phyloP scores from a whole-genome alignment of 2,329 filamentous ascomycete genomes.

The Dendryphion nanum region DNA sequence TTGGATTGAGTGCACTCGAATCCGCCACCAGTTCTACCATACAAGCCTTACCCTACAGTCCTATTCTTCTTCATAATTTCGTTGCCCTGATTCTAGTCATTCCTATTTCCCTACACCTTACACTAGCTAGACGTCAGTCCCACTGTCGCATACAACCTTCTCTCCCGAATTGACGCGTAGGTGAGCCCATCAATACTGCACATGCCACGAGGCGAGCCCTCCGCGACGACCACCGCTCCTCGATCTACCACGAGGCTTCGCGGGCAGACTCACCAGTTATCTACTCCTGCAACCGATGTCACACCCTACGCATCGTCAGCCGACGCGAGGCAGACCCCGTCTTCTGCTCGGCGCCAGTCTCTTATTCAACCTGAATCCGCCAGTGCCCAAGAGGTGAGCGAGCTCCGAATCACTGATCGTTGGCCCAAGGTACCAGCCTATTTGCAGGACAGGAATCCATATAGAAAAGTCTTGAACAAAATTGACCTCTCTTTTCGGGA shows the following conservation, averaged over 20 bases:
- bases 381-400: slow-evolving; percentile 3
- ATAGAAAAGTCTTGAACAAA: slow-evolving; percentile 27
- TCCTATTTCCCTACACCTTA: neutral
- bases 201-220: no score
- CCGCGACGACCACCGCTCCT: no score
- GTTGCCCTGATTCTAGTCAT: neutral
- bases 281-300: neutral
- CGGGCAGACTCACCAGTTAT: no score
- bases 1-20: neutral
- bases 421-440: slow-evolving; percentile 24
- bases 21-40: neutral
- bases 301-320: neutral
- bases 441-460: slow-evolving; percentile 31
- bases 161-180: no score
- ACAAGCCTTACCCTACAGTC: neutral
- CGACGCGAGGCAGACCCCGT: neutral
- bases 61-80: slow-evolving; percentile 5
- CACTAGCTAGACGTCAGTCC: neutral
- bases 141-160: no score
- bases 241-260: no score
- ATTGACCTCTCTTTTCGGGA: slow-evolving; percentile 21
- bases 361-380: slow-evolving; percentile 8
- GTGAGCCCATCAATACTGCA: no score
- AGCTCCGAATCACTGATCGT: neutral
- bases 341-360: neutral